Evolutionary conservation across 2,329 filamentous ascomycete genomes (phyloP), one percentile per base, ranked within the genome.

Genomic region (Gremmenia infestans): DNA sequence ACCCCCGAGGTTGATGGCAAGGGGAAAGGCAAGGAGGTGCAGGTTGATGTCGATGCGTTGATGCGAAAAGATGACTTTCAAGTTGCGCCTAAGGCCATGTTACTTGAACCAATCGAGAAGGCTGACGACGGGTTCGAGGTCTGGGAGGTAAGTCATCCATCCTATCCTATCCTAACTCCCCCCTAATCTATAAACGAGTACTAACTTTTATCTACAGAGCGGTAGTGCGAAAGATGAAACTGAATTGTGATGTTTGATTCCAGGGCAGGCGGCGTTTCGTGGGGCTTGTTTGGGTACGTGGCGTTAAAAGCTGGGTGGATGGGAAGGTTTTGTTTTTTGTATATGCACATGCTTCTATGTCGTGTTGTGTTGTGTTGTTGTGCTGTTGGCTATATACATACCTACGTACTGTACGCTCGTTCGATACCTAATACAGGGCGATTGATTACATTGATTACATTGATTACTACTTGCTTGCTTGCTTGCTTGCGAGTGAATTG

Each of bases 51-150:
- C 9, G 73, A 74, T 37, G 62, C 59, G 25, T 69, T 77, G 52
- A 74, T 74, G 65, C 60, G 63, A 53, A 72, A 71, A 62, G 67
- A 75, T 47, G 62, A 65, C 36, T 68, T 67, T 55, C 60, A 62
- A 9, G 67, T 72, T 17, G 69, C 73, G 5, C 70, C 73, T 25
- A 72, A 74, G 51, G 78, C 79, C 2, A 74, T 78, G 1, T 65
- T 80, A 2, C 70, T 85, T 14, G 70, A 79, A 53, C 78, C 81
- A 0, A 75, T 86, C 5, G 81, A 85, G 52, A 82, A 80, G 48
- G 79, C 81, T 0, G 81, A 78, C 42, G 81, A 84, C 63, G 78
- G 72, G 67, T 83, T 89, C 64, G 83, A 87, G 64, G 76, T 89
- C 15, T 89, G 86, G 85, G 86, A 89, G 37, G 28, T 28, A 28